Evolutionary conservation across 2,329 filamentous ascomycete genomes (phyloP).

Genomic region (Penicillium sp.): DNA sequence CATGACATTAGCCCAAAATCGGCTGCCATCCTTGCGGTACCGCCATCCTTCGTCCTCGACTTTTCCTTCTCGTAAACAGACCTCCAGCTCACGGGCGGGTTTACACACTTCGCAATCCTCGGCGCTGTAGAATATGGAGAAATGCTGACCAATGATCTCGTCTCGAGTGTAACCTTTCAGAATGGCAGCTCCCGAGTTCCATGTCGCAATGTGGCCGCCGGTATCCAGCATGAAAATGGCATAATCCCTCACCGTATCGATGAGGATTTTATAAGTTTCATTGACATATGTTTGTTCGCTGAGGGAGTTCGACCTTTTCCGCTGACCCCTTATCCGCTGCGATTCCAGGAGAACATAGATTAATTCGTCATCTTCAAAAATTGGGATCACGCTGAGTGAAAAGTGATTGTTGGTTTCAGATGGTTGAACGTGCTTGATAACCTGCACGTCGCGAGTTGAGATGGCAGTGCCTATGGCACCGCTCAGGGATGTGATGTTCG

Average conservation of each 20-base stretch:
- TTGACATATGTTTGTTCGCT: conserved; percentile 48
- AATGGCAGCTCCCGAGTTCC: conserved; percentile 55
- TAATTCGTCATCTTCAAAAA: conserved; percentile 40
- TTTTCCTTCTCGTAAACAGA: conserved; percentile 53
- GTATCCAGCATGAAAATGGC: conserved; percentile 61
- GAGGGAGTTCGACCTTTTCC: conserved; percentile 25
- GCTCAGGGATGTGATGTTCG: conserved; percentile 36
- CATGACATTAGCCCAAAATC: conserved; percentile 60
- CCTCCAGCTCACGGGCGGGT: conserved; percentile 50
- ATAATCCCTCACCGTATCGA: conserved; percentile 60
- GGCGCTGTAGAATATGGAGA: conserved; percentile 54
- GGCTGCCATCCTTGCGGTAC: conserved; percentile 55
- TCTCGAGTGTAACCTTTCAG: conserved; percentile 54
- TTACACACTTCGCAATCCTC: conserved; percentile 51
- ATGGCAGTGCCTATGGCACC: conserved; percentile 40
- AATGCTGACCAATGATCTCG: conserved; percentile 58
- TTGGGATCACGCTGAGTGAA: conserved; percentile 42
- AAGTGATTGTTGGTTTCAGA: conserved; percentile 14
- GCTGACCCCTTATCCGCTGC: conserved; percentile 33
- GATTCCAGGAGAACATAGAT: conserved; percentile 45
- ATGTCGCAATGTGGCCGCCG: conserved; percentile 54
- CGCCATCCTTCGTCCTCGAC: conserved; percentile 60
- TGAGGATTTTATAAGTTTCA: conserved; percentile 58
- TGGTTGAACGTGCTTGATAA: conserved; percentile 32
- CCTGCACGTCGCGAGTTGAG: conserved; percentile 34